Evolutionary conservation across 495 filamentous ascomycete species (phyloP).

Genomic region (Aspergillus homomorphus): DNA sequence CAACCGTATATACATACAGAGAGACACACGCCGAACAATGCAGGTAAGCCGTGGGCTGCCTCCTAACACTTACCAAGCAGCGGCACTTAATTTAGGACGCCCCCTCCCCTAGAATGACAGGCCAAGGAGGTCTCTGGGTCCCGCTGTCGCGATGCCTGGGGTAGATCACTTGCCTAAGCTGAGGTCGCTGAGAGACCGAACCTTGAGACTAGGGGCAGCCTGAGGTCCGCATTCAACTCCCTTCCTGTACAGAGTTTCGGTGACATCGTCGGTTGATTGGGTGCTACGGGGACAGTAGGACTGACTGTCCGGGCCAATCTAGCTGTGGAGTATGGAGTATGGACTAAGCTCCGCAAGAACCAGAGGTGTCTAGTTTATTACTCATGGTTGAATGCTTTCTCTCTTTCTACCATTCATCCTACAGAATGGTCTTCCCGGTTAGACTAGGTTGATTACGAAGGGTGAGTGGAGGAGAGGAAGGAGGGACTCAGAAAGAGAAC

Average conservation of each 20-base stretch:
- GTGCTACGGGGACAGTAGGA: too few species aligned
- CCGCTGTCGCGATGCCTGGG: constrained; percentile 5
- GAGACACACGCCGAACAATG: not conserved
- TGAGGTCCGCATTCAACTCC: constrained; percentile 7
- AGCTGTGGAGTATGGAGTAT: too few species aligned
- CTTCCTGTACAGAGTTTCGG: too few species aligned
- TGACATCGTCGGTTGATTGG: too few species aligned
- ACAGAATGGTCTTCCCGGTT: not conserved
- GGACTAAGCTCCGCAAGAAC: too few species aligned
- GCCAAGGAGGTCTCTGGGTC: constrained; percentile 3
- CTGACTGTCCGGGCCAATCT: too few species aligned
- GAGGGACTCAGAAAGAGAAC: not conserved
- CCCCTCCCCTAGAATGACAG: constrained; percentile 6
- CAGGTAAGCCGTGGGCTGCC: not conserved
- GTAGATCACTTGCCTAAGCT: constrained; percentile 2
- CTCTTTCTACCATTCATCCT: not conserved
- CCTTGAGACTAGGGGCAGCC: not conserved
- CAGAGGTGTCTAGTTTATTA: too few species aligned
- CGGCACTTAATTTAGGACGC: not conserved
- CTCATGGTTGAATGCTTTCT: too few species aligned
- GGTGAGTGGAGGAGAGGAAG: not conserved
- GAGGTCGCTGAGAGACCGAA: not conserved
- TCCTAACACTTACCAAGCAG: not conserved
- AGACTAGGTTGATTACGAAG: not conserved
- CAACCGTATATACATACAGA: not conserved